Base-by-base conservation (phyloP, 495 filamentous ascomycete species). In the Diplogelasinospora grovesii region DNA sequence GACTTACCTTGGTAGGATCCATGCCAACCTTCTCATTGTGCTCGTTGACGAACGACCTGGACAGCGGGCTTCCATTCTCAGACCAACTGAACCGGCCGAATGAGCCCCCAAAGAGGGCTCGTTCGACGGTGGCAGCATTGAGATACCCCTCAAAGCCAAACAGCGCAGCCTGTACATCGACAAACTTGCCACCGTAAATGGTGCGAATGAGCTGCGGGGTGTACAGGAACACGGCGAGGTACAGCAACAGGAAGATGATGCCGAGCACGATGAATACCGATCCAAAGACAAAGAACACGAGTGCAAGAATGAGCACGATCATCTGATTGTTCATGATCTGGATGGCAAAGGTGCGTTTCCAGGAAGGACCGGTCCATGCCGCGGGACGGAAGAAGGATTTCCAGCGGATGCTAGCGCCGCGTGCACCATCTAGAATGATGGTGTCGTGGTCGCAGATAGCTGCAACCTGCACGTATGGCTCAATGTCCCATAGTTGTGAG, bases 131-230 rank as follows among this genome's bases (percentile, higher is more conserved):
- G 1, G 32, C 41, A n/a, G 48, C 10, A 25, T 46, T 36, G 9
- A 48, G 24, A 24, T 51, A 48, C 13, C 48, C 56, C 48, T 64
- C 60, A 14, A 63, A 31, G 6, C 50, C 54, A 22, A 64, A 51
- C 16, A 64, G 27, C 26, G 16, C 14, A 20, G 52, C 45, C 30
- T 41, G 36, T 19, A 47, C 44, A 3, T 37, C 31, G 20, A n/a
- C 11, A 27, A 50, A 29, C 37, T 50, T 50, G 37, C 47, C 47
- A 21, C 41, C 41, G 41, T 25, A 26, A 9, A 33, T 8, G 20
- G 33, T 28, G 36, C 47, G 47, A 16, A 50, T 21, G 25, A 37
- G 19, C 39, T 31, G 25, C 1, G 47, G 41, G 3, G 41, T 41
- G 8, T 21, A n/a, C 18, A 49, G 36, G 0, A 36, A 33, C 29